Evolutionary conservation across 345 rosid genomes (phyloP).

Genomic region (Moringa oleifera): DNA sequence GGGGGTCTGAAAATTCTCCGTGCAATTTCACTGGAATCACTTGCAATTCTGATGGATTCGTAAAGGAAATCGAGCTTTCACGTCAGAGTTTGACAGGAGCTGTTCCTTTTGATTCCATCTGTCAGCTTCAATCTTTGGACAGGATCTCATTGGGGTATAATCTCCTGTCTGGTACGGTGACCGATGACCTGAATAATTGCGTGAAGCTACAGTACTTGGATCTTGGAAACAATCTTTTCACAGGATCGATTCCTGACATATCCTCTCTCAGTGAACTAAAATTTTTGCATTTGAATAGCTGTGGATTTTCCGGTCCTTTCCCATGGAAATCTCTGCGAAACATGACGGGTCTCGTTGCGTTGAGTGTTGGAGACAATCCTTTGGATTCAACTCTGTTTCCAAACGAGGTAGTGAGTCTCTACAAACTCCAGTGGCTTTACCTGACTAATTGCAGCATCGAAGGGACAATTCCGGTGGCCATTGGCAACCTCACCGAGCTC

Average conservation of each 20-base stretch:
- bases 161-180: slow-evolving; percentile 37
- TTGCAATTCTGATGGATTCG: slow-evolving; percentile 38
- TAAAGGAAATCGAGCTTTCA: slow-evolving; percentile 68
- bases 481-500: slow-evolving; percentile 59
- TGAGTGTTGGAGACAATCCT: slow-evolving; percentile 69
- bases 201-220: slow-evolving; percentile 52
- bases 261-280: slow-evolving; percentile 45
- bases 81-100: slow-evolving; percentile 32
- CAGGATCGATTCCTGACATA: slow-evolving; percentile 55
- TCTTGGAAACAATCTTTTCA: slow-evolving; percentile 65
- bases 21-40: slow-evolving; percentile 66
- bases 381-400: slow-evolving; percentile 53
- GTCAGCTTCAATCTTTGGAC: slow-evolving; percentile 48
- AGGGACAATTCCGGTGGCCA: slow-evolving; percentile 54
- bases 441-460: slow-evolving; percentile 55
- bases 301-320: slow-evolving; percentile 58
- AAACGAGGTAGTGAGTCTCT: slow-evolving; percentile 32
- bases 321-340: slow-evolving; percentile 65
- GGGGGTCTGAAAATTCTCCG: slow-evolving; percentile 27
- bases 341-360: slow-evolving; percentile 34
- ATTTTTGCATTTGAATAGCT: slow-evolving; percentile 48
- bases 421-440: slow-evolving; percentile 52
- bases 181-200: slow-evolving; percentile 41
- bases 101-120: slow-evolving; percentile 48
- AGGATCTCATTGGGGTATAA: slow-evolving; percentile 72